phyloP scores from a whole-genome alignment of 164 flowering plant species.

The Annona cherimola region DNA sequence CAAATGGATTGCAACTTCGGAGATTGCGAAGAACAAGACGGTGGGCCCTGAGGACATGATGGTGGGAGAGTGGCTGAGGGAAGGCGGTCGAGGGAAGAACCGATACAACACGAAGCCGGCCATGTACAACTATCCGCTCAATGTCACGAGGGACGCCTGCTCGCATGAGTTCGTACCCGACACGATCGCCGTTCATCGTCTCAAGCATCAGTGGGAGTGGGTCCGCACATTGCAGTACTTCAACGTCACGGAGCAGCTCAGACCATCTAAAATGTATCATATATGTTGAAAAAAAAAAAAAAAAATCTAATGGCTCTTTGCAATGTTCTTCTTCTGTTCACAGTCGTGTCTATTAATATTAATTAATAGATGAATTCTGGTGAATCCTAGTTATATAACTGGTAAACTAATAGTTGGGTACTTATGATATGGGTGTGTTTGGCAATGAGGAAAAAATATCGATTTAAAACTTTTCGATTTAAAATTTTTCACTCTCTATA shows the following conservation, averaged over 20 bases:
- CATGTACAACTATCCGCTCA: conserved; percentile 21
- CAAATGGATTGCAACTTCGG: conserved; percentile 9
- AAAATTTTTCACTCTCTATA: too few relatives aligned
- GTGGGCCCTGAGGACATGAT: conserved; percentile 11
- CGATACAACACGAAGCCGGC: conserved; percentile 9
- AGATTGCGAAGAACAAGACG: conserved; percentile 6
- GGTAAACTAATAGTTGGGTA: too few relatives aligned
- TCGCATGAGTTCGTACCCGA: conserved; percentile 19
- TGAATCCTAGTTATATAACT: too few relatives aligned
- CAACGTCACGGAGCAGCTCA: conserved; percentile 19
- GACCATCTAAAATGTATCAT: not conserved
- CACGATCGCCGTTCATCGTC: conserved; percentile 21
- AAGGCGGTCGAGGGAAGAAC: conserved; percentile 10
- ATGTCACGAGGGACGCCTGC: conserved; percentile 4
- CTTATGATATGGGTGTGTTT: too few relatives aligned
- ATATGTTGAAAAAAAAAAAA: not conserved
- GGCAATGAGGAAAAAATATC: too few relatives aligned
- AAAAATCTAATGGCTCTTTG: too few relatives aligned
- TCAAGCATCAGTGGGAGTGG: conserved; percentile 22
- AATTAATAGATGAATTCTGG: too few relatives aligned
- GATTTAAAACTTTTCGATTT: too few relatives aligned
- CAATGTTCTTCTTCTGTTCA: too few relatives aligned
- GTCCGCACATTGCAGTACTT: conserved; percentile 17
- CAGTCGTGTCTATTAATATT: too few relatives aligned
- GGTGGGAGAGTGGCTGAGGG: conserved; percentile 8